A percentile compares a stretch with the other conserved stretches of the same genome.
Evolutionary conservation across 208 protist genomes (phyloP).

Genomic region (Wallacemonas collosoma): DNA sequence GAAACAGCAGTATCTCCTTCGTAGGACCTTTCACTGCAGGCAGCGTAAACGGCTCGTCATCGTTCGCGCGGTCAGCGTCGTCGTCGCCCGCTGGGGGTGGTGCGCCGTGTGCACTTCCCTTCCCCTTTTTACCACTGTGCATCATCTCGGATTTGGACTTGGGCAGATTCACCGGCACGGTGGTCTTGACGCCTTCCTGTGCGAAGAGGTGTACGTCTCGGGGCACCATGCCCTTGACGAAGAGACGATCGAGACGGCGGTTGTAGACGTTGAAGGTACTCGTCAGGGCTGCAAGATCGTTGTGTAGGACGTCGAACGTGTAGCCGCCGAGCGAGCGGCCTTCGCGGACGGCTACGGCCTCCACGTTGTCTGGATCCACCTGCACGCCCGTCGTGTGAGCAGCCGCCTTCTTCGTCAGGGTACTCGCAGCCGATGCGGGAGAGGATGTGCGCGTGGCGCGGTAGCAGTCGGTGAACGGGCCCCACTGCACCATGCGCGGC

Average conservation of each 20-base stretch:
- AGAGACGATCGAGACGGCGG: conserved; percentile 18
- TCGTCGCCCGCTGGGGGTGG: background rate
- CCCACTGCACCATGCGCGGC: background rate
- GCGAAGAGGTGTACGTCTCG: conserved; percentile 1
- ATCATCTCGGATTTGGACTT: background rate
- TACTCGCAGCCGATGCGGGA: too few species aligned
- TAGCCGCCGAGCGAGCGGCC: conserved; percentile 15
- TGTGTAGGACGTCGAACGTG: conserved; percentile 15
- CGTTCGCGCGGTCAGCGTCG: background rate
- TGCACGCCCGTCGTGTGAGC: conserved; percentile 4
- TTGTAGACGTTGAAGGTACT: conserved; percentile 13
- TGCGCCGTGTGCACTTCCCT: background rate
- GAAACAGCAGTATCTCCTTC: conserved; percentile 20
- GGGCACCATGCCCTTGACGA: conserved; percentile 7
- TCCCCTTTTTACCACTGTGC: background rate
- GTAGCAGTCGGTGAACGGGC: background rate
- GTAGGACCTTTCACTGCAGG: conserved; percentile 5
- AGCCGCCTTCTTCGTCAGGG: background rate
- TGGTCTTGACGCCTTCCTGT: background rate
- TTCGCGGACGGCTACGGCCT: background rate
- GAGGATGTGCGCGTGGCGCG: background rate
- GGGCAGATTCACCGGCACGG: background rate
- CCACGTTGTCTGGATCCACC: background rate
- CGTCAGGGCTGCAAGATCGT: conserved; percentile 5
- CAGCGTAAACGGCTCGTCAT: conserved; percentile 5